Evolutionary conservation across 345 rosid species (phyloP), one percentile per base, ranked within the genome.

Genomic region (Clausena lansium): DNA sequence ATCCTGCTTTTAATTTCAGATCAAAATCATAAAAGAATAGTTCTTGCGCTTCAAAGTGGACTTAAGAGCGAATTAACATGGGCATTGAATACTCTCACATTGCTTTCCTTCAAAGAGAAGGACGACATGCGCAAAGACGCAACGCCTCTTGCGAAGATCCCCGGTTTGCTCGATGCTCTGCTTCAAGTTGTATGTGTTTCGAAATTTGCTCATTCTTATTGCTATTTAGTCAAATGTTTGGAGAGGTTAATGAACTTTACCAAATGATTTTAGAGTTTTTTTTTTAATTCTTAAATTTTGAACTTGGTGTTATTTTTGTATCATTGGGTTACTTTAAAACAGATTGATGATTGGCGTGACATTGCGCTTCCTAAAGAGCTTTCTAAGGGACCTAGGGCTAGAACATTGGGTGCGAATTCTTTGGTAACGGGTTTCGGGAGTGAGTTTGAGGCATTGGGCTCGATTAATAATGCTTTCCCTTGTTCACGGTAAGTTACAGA

Each of bases 341-440:
- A 94, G 99, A 92, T 96, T 62, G 99, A 96, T 88, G 98, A 96
- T 66, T 94, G 98, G 98, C 94, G 93, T 33, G 99, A 94, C 80
- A 82, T 96, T 54, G 89, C 89, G 9, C 86, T 92, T 47, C 97
- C 99, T 1, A 92, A 82, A 76, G 98, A 90, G 36, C 86, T 86
- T 22, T 77, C 75, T 28, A 92, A 85, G 80, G 85, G 75, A 59
- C 73, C 87, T 36, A 91, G 99, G 81, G 81, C 72, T 50, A 91
- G 98, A 79, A 84, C 93, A 10, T 84, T 96, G 80, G 98, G 98
- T 77, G 77, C 82, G 19, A 91, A 85, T 87, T 86, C 92, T 60
- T 71, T 81, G 0, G 93, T 92, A 55, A 87, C 99, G 0, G 99
- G 98, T 58, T 96, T 94, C 17, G 99, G 99, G 15, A 80, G 81